Conservation (phyloP, 306 rosid species). For the Rosa lucieae region DNA sequence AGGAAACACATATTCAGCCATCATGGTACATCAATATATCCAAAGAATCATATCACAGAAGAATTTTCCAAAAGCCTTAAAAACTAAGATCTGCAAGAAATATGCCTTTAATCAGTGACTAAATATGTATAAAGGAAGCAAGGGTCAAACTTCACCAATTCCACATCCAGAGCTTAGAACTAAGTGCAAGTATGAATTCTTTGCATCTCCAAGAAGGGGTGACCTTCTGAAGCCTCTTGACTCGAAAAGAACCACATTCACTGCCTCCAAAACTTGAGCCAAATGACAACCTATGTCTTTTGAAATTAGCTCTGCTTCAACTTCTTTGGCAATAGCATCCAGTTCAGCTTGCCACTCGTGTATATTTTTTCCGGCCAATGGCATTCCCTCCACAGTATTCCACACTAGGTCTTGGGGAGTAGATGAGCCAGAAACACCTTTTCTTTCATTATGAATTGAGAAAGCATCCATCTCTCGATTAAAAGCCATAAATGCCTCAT, state of each 20-base stretch:
- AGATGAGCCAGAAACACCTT: background rate
- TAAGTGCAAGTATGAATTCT: conserved; percentile 14
- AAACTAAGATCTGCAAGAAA: conserved; percentile 1
- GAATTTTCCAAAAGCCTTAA: background rate
- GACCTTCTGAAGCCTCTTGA: conserved; percentile 20
- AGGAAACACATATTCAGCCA: background rate
- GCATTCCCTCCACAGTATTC: conserved; percentile 9
- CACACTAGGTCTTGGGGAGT: conserved; percentile 9
- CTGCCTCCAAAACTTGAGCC: conserved; percentile 20
- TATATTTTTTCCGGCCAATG: conserved; percentile 7
- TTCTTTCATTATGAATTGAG: conserved; percentile 5
- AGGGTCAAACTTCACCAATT: conserved; percentile 15
- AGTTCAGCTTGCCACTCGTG: conserved; percentile 11
- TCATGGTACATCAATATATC: background rate
- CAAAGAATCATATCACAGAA: background rate
- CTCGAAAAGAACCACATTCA: conserved; percentile 19
- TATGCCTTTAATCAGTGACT: conserved; percentile 14
- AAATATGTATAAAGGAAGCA: conserved; percentile 9
- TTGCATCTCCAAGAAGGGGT: conserved; percentile 9
- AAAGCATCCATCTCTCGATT: conserved; percentile 13
- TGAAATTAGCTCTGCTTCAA: conserved; percentile 8
- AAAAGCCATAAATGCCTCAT: conserved; percentile 11
- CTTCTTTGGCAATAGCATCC: conserved; percentile 21
- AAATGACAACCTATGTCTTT: conserved; percentile 15
- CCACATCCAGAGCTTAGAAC: conserved; percentile 25